Conservation (phyloP, 306 rosid genomes). For the Morella rubra region DNA sequence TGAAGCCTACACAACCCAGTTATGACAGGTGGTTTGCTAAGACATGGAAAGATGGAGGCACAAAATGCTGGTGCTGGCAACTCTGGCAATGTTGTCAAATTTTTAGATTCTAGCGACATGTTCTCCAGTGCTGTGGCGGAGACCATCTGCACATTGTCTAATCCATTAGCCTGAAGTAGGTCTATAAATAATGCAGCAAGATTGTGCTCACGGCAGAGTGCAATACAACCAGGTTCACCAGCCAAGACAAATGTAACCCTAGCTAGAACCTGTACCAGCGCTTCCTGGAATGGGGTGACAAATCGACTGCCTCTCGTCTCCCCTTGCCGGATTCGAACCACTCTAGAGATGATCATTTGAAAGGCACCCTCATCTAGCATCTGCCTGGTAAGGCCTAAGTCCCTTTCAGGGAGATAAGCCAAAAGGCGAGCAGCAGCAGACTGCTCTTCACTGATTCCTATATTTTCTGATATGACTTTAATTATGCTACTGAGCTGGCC, state of each 20-base stretch:
- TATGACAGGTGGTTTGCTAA: slow-evolving; percentile 55
- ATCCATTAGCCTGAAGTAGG: slow-evolving; percentile 81
- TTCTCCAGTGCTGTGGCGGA: slow-evolving; percentile 93
- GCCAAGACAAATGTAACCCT: slow-evolving; percentile 73
- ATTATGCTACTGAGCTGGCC: slow-evolving; percentile 92
- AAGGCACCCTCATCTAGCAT: slow-evolving; percentile 89
- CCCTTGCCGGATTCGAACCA: slow-evolving; percentile 71
- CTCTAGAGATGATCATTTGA: slow-evolving; percentile 52
- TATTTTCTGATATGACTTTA: slow-evolving; percentile 75
- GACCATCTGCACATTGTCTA: slow-evolving; percentile 89
- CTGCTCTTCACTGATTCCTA: slow-evolving; percentile 86
- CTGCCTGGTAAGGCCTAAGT: slow-evolving; percentile 94
- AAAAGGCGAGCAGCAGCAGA: slow-evolving; percentile 87
- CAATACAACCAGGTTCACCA: slow-evolving; percentile 70
- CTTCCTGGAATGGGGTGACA: slow-evolving; percentile 83
- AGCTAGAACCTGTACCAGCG: slow-evolving; percentile 82
- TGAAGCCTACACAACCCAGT: slow-evolving; percentile 80
- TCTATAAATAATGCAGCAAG: slow-evolving; percentile 75
- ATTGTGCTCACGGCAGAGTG: slow-evolving; percentile 66
- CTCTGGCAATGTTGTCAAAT: slow-evolving; percentile 66
- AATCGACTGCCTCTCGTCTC: slow-evolving; percentile 77
- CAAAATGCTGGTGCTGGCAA: slow-evolving; percentile 62
- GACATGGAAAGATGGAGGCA: slow-evolving; percentile 70
- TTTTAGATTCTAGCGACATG: slow-evolving; percentile 70
- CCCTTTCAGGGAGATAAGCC: slow-evolving; percentile 96